phyloP scores from a whole-genome alignment of 2,329 filamentous ascomycete genomes.

The Pseudogymnoascus sp. region DNA sequence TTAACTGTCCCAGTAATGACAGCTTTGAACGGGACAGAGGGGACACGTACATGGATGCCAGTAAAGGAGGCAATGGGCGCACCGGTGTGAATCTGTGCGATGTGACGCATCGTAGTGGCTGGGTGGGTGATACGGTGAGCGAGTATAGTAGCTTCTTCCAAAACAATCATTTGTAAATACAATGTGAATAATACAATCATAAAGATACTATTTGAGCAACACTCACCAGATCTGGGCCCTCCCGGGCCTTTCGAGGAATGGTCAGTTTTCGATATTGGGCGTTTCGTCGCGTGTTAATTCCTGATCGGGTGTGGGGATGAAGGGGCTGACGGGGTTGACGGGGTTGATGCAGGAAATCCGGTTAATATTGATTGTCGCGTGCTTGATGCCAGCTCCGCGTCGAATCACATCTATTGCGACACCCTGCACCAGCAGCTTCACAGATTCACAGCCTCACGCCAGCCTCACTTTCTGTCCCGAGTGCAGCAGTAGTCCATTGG shows the following conservation, averaged over 20 bases:
- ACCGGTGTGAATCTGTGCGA: not conserved
- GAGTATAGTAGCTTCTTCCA: not conserved
- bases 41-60: not conserved
- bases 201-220: not conserved
- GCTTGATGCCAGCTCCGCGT: not conserved
- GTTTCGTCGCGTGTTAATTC: not conserved
- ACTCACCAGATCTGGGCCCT: not conserved
- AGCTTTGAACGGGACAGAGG: not conserved
- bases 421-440: not conserved
- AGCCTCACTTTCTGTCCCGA: not conserved
- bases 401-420: not conserved
- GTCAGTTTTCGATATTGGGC: not conserved
- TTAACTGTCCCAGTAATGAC: not conserved
- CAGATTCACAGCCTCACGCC: not conserved
- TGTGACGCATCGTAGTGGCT: not conserved
- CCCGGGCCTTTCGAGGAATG: not conserved
- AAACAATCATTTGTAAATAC: not conserved
- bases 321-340: not conserved
- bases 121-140: not conserved
- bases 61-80: not conserved
- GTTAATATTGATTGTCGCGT: not conserved
- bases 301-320: not conserved
- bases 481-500: not conserved
- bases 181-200: not conserved
- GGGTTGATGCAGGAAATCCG: not conserved